Conservation (phyloP, 163 green algal species). For the Chloromonas sp. region DNA sequence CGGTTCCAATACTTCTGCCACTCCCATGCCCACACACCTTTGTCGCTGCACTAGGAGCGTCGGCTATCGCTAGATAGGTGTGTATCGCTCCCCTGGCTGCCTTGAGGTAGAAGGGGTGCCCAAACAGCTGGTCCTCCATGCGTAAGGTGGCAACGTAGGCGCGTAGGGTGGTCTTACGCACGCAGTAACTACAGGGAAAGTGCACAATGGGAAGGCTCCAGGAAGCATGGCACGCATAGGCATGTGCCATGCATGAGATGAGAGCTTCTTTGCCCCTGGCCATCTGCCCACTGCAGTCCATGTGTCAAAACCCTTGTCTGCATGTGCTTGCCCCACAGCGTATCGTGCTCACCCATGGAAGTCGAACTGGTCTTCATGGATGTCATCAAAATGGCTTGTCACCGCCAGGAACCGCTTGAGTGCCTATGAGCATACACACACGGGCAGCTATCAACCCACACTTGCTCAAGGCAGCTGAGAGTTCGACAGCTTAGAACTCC, state of each 20-base stretch:
- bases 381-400: conserved; percentile 84
- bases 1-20: too few relatives aligned
- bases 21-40: not conserved
- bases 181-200: conserved; percentile 4
- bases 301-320: not conserved
- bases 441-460: too few relatives aligned
- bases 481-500: too few relatives aligned
- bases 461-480: too few relatives aligned
- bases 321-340: too few relatives aligned
- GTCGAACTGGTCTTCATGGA: conserved; percentile 96
- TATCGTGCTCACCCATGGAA: conserved; percentile 77
- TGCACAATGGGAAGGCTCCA: not conserved
- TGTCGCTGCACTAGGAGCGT: conserved; percentile 21
- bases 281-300: too few relatives aligned
- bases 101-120: conserved; percentile 61
- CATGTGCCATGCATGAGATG: not conserved
- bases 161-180: conserved; percentile 91
- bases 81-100: conserved; percentile 66
- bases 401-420: conserved; percentile 86
- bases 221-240: not conserved
- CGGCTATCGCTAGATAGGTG: conserved; percentile 70
- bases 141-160: conserved; percentile 86
- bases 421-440: conserved; percentile 35
- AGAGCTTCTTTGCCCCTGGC: too few relatives aligned
- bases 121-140: conserved; percentile 84